A percentile compares a stretch with the other conserved stretches of the same genome.
Evolutionary conservation across 805 yeast species (phyloP).

Genomic region (Helenozyma baotianmanensis): DNA sequence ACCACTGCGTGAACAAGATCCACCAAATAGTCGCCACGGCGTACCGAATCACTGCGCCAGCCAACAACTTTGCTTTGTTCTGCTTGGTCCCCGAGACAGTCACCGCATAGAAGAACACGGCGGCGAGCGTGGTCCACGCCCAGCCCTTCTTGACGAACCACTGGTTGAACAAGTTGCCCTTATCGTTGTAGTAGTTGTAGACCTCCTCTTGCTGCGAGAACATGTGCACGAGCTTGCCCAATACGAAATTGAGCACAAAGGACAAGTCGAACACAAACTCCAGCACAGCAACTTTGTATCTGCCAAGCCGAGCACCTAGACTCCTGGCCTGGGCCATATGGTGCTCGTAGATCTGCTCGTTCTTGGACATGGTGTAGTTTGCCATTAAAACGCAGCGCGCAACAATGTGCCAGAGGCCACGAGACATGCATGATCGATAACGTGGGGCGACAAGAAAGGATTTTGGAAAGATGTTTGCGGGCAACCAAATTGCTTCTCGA

Average conservation of each 20-base stretch:
- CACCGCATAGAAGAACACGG: conserved; percentile 23
- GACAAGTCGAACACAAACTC: conserved; percentile 30
- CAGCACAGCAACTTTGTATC: conserved; percentile 13
- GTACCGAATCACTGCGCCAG: conserved; percentile 39
- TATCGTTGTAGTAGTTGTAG: conserved; percentile 50
- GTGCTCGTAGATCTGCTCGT: no score
- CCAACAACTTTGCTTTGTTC: conserved; percentile 1
- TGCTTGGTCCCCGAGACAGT: not conserved
- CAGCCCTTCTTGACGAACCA: conserved; percentile 86
- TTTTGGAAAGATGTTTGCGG: no score
- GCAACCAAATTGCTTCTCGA: no score
- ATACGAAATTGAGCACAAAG: conserved; percentile 36
- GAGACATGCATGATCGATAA: no score
- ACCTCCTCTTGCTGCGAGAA: conserved; percentile 44
- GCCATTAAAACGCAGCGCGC: no score
- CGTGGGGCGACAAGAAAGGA: no score
- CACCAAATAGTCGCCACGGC: conserved; percentile 68
- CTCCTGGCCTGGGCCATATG: no score
- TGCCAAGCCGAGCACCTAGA: not conserved
- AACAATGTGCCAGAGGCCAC: no score
- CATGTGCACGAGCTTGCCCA: conserved; percentile 49
- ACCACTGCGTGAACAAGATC: conserved; percentile 84
- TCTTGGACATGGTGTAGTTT: no score
- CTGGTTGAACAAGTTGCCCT: conserved; percentile 66
- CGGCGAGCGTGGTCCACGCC: conserved; percentile 68